These are phyloP conservation scores for Tetracentron sinense DNA, from an alignment of 164 flowering plant species.

Conservation along the genomic window DNA sequence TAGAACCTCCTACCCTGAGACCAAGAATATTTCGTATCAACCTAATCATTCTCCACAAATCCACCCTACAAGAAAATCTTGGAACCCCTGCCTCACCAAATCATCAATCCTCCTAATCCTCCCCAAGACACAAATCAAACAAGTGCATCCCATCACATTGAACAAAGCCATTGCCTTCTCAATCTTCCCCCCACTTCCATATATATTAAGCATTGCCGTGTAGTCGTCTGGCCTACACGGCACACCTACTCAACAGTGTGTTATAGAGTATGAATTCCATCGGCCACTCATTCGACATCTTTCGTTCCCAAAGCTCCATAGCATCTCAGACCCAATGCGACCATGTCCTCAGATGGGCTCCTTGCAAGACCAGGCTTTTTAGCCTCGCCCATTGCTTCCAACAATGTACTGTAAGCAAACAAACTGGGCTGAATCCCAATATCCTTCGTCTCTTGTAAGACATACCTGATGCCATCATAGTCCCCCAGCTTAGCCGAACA, in stretches of 20 bases:
- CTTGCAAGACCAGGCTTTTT: conserved; percentile 83
- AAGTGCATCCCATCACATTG: conserved; percentile 90
- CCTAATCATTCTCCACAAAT: too few relatives aligned
- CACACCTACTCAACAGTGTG: conserved; percentile 92
- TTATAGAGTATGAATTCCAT: conserved; percentile 80
- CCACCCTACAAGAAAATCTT: conserved; percentile 41
- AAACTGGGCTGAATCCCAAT: conserved; percentile 62
- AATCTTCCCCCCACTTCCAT: conserved; percentile 72
- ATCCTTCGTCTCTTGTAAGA: conserved; percentile 73
- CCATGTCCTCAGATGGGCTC: conserved; percentile 73
- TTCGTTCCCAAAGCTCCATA: conserved; percentile 69
- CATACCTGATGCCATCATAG: conserved; percentile 72
- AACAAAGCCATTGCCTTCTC: conserved; percentile 70
- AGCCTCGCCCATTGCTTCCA: conserved; percentile 65
- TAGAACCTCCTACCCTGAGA: too few relatives aligned
- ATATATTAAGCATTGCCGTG: conserved; percentile 83
- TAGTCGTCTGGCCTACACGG: conserved; percentile 83
- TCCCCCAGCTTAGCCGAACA: conserved; percentile 17
- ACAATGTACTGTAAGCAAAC: conserved; percentile 58
- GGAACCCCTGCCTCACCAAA: conserved; percentile 30
- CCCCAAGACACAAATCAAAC: conserved; percentile 85
- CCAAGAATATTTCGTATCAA: too few relatives aligned
- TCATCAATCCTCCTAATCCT: conserved; percentile 64
- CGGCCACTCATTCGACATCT: conserved; percentile 72
- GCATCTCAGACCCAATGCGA: conserved; percentile 70